These are phyloP conservation scores for Ailanthus altissimus DNA, from an alignment of 345 rosid species.

Conservation along the genomic window DNA sequence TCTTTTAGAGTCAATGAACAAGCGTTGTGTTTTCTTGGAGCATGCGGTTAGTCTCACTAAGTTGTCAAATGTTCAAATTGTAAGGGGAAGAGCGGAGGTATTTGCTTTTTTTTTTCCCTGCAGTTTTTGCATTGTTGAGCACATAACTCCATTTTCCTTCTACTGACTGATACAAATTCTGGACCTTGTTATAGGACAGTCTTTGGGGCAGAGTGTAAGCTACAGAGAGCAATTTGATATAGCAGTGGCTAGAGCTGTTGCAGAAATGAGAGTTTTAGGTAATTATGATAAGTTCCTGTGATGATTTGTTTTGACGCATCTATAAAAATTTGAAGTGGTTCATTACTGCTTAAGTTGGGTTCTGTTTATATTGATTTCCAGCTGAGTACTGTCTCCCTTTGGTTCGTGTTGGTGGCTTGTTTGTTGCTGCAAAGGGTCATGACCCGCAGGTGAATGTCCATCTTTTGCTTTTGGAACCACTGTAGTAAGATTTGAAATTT, in stretches of 20 bases:
- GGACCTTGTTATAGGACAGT: constrained; percentile 57
- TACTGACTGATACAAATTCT: constrained; percentile 12
- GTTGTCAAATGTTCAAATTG: constrained; percentile 63
- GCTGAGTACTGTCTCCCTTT: constrained; percentile 96
- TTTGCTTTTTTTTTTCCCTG: background rate
- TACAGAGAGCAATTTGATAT: constrained; percentile 88
- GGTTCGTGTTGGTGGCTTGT: constrained; percentile 91
- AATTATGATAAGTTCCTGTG: constrained; percentile 11
- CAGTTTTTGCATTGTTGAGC: background rate
- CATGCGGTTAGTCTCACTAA: constrained; percentile 64
- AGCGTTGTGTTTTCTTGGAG: constrained; percentile 89
- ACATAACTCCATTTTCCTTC: background rate
- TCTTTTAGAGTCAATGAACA: constrained; percentile 77
- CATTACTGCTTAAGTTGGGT: constrained; percentile 11
- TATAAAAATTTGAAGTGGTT: constrained; percentile 13
- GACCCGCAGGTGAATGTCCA: constrained; percentile 65
- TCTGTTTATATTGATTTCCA: constrained; percentile 35
- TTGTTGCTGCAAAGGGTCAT: constrained; percentile 95
- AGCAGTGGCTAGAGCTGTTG: constrained; percentile 94
- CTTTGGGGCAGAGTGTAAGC: constrained; percentile 54
- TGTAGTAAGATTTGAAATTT: background rate
- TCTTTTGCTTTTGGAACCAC: background rate
- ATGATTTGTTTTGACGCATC: background rate
- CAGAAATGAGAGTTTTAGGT: constrained; percentile 95
- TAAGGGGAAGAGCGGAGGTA: constrained; percentile 97